Evolutionary conservation across 768 basidiomycete genomes (phyloP), one percentile per base, ranked within the genome.

Genomic region (Naganishia onofrii): DNA sequence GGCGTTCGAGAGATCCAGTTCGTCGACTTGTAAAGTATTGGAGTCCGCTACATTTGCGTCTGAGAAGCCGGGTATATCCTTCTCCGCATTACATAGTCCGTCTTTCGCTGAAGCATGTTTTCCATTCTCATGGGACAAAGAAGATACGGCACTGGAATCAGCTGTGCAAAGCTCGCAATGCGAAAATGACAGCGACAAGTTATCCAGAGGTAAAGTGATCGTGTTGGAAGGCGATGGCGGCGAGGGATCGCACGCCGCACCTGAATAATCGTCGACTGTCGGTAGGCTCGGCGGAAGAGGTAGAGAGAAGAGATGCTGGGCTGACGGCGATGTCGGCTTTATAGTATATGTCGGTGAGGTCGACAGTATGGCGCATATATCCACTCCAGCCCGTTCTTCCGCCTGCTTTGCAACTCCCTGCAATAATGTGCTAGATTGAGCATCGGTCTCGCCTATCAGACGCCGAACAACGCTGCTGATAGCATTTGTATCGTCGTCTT

Each of bases 181-280:
- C 0, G 79, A 77, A 54, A 79, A 80, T 0, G 77, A 78, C 19
- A 80, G 70, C 0, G 76, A 77, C 19, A 80, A 69, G 23, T 69
- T 73, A 60, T 80, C 79, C n/a, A 80, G 74, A 2, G 79, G 79
- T 21, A 75, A 26, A 21, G 66, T 77, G 76, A 13, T 78, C 48
- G 38, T 78, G 71, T 52, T 73, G 66, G 51, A 73, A 60, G 54
- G 76, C 23, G 68, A 77, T 70, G 38, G 70, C 15, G 46, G 71
- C 70, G 69, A 31, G 7, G 28, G 29, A 13, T 46, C 60, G 23
- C 15, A n/a, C 2, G 42, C 36, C 7, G 15, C n/a, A n/a, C 31
- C 19, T 21, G 36, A 7, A 3, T 42, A 6, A 32, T 23, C 4
- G n/a, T n/a, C 23, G 34, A 32, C 52, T 21, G 21, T 36, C 6